Evolutionary conservation across 2,329 filamentous ascomycete species (phyloP), one percentile per base, ranked within the genome.

Genomic region (Xylariaceae sp.): DNA sequence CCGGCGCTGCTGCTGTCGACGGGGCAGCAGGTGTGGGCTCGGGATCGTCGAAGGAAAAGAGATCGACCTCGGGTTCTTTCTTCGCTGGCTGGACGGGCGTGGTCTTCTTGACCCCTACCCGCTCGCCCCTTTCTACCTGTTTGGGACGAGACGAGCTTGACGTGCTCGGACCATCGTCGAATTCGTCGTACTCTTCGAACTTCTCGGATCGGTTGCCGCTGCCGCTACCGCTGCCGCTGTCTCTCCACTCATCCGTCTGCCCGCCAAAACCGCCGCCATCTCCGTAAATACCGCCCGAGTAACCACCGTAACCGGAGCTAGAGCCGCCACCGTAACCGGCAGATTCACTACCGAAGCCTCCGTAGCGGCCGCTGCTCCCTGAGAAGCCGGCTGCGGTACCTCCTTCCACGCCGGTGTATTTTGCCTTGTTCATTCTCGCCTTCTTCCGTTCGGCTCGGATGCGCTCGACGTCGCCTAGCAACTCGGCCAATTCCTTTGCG

Each of bases 141-240:
- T 80, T 84, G 68, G 80, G 77, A 66, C 78, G 78, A 39, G 78
- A 77, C 23, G 83, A 75, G 60, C 82, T 77, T 55, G 80, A 73
- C 53, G 76, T 76, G 53, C 81, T 80, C 39, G 80, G 76, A 47
- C 82, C 90, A 69, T 96, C 94, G 58, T 97, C 93, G 69, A 88
- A 93, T 75, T 99, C 94, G 71, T 99, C 92, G 70, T 99, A 99
- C 75, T 97, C 94, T 67, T 97, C 93, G 67, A 97, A 99, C 65
- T 88, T 84, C 65, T 95, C 92, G 57, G 81, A 79, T 59, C 87
- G 78, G 67, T 79, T 80, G 60, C 84, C 77, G 18, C 80, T 76
- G 66, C 23, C 23, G 1, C 23, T 30, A 4, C 23, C 23, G 23
- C 23, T 30, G 1, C 23, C 23, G 23, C 23, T 30, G 23, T 90